Percentiles rank a stretch among this genome's conserved stretches.
These are phyloP conservation scores for Podaxis rugospora DNA, from an alignment of 768 basidiomycete species.

Conservation along the genomic window DNA sequence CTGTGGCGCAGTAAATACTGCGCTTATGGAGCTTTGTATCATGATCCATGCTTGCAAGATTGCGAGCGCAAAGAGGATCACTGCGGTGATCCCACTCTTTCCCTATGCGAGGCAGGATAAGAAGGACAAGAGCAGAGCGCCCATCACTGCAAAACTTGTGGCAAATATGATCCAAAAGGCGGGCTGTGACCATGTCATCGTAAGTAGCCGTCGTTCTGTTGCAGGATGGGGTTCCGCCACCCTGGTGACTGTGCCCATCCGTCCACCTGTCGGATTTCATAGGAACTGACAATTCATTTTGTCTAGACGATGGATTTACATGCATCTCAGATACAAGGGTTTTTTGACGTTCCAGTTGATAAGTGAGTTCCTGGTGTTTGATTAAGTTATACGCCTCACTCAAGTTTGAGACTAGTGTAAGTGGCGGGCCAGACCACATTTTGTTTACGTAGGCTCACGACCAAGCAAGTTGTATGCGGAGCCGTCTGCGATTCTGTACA, in stretches of 20 bases:
- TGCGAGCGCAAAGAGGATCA: slow-evolving; percentile 96
- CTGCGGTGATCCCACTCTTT: slow-evolving; percentile 96
- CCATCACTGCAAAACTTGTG: slow-evolving; percentile 96
- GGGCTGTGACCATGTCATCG: slow-evolving; percentile 95
- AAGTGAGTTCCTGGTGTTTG: slow-evolving; percentile 62
- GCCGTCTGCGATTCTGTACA: slow-evolving; percentile 91
- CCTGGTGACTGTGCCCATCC: neutral
- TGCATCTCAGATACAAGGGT: slow-evolving; percentile 98
- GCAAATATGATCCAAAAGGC: slow-evolving; percentile 95
- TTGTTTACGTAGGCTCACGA: slow-evolving; percentile 17
- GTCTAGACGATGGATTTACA: slow-evolving; percentile 95
- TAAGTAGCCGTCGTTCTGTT: slow-evolving; percentile 36
- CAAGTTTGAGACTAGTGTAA: slow-evolving; percentile 17
- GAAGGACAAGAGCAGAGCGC: slow-evolving; percentile 98
- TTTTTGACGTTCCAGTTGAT: slow-evolving; percentile 99
- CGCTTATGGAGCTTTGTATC: slow-evolving; percentile 97
- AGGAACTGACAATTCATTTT: slow-evolving; percentile 11
- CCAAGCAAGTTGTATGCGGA: slow-evolving; percentile 81
- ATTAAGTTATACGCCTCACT: slow-evolving; percentile 13
- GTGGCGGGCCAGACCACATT: slow-evolving; percentile 9
- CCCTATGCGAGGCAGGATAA: slow-evolving; percentile 98
- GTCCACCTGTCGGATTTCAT: slow-evolving; percentile 7
- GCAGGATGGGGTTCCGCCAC: neutral
- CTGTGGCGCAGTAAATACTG: slow-evolving; percentile 81
- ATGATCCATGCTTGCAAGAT: slow-evolving; percentile 99